Percentiles rank a stretch among this genome's conserved stretches.
Evolutionary conservation across 805 yeast species (phyloP).

Genomic region (Ogataea polymorpha): DNA sequence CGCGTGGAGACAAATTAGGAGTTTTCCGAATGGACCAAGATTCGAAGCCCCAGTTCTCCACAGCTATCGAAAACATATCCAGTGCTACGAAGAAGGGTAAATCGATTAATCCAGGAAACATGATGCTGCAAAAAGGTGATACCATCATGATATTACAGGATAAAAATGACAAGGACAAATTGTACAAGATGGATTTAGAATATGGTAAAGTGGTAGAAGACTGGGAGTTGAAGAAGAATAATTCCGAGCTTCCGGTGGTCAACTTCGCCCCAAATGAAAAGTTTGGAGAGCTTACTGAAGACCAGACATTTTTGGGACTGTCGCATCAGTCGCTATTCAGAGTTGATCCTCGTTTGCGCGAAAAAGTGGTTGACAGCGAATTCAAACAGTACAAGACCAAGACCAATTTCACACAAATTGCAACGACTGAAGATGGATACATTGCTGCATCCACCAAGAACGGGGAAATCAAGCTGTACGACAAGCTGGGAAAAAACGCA

Average conservation of each 20-base stretch:
- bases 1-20: slow-evolving; percentile 76
- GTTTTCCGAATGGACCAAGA: slow-evolving; percentile 63
- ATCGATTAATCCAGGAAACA: slow-evolving; percentile 51
- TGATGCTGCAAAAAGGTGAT: slow-evolving; percentile 79
- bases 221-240: slow-evolving; percentile 53
- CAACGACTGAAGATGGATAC: slow-evolving; percentile 71
- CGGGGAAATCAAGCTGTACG: slow-evolving; percentile 76
- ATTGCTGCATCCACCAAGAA: slow-evolving; percentile 71
- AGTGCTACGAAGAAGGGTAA: slow-evolving; percentile 45
- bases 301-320: slow-evolving; percentile 71
- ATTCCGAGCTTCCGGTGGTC: slow-evolving; percentile 41
- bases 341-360: slow-evolving; percentile 74
- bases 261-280: slow-evolving; percentile 69
- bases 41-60: slow-evolving; percentile 54
- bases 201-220: slow-evolving; percentile 84
- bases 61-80: slow-evolving; percentile 63
- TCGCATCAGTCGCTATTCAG: slow-evolving; percentile 64
- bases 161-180: slow-evolving; percentile 37
- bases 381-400: slow-evolving; percentile 54
- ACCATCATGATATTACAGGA: slow-evolving; percentile 64
- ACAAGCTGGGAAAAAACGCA: slow-evolving; percentile 70
- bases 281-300: slow-evolving; percentile 69
- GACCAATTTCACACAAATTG: slow-evolving; percentile 53
- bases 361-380: slow-evolving; percentile 58
- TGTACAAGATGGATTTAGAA: slow-evolving; percentile 76